phyloP scores from a whole-genome alignment of 2,329 filamentous ascomycete genomes.

The Aspergillus caelatus region DNA sequence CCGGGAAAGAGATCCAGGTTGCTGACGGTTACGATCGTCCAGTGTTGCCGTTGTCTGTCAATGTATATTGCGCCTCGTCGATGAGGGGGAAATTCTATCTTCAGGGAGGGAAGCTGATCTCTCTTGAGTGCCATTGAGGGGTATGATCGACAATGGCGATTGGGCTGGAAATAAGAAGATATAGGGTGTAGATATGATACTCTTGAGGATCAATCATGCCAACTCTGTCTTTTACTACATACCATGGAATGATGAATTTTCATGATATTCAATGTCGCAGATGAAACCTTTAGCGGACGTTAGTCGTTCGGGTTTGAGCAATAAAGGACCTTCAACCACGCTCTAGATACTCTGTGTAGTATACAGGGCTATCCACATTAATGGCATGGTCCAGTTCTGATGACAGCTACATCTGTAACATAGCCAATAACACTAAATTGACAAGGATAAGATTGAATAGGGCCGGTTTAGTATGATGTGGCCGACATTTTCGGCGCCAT shows the following conservation, averaged over 20 bases:
- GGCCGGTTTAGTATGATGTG: background rate
- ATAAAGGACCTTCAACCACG: background rate
- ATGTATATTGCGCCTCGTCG: background rate
- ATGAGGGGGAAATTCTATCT: background rate
- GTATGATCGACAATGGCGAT: background rate
- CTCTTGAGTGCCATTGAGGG: background rate
- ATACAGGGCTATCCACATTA: background rate
- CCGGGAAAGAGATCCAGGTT: background rate
- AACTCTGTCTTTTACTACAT: background rate
- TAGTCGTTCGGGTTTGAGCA: background rate
- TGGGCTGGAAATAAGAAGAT: background rate
- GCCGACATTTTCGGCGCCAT: background rate
- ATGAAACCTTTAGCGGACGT: background rate
- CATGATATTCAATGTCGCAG: background rate
- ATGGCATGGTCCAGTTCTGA: background rate
- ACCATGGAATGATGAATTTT: background rate
- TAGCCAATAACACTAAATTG: background rate
- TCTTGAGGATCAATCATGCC: background rate
- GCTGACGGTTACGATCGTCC: background rate
- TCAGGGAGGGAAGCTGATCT: background rate
- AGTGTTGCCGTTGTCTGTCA: background rate
- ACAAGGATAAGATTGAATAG: background rate
- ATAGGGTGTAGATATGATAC: background rate
- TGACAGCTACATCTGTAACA: background rate
- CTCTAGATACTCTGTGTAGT: background rate